These are phyloP conservation scores for Brettanomyces anomalus DNA, from an alignment of 805 yeast genomes.

Conservation along the genomic window DNA sequence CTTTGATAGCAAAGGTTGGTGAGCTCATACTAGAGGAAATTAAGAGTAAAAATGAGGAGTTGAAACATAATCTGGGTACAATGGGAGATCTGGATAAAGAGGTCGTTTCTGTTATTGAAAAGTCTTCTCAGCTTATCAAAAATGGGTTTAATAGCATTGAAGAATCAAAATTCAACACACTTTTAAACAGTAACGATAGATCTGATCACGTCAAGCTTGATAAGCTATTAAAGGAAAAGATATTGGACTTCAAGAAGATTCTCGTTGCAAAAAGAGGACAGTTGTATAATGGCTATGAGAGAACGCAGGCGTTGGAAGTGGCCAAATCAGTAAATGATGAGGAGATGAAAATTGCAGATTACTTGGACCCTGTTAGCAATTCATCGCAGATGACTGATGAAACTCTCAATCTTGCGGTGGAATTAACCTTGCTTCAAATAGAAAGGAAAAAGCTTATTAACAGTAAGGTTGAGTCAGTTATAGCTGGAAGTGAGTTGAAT, in stretches of 20 bases:
- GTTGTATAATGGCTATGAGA: slow-evolving; percentile 28
- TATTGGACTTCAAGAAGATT: not conserved
- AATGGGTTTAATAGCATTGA: not conserved
- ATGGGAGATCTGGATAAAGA: slow-evolving; percentile 32
- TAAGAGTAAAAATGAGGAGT: slow-evolving; percentile 41
- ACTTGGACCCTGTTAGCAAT: slow-evolving; percentile 1
- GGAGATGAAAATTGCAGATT: slow-evolving; percentile 23
- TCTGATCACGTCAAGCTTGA: not conserved
- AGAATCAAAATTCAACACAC: slow-evolving; percentile 1
- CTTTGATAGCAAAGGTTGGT: slow-evolving; percentile 13
- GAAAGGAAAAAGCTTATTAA: slow-evolving; percentile 29
- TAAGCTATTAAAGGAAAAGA: not conserved
- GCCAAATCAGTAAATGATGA: slow-evolving; percentile 52
- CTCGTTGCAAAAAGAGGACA: not conserved
- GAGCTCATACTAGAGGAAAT: slow-evolving; percentile 19
- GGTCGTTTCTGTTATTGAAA: slow-evolving; percentile 21
- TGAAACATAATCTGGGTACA: slow-evolving; percentile 37
- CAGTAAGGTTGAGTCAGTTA: slow-evolving; percentile 5
- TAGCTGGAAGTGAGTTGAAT: slow-evolving; percentile 6
- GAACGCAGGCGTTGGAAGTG: slow-evolving; percentile 53
- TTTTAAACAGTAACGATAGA: not conserved
- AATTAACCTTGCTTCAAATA: slow-evolving; percentile 32
- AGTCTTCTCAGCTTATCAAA: slow-evolving; percentile 12
- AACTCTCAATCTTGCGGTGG: slow-evolving; percentile 24
- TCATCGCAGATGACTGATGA: slow-evolving; percentile 3